A percentile compares a stretch with the other conserved stretches of the same genome.
phyloP scores from a whole-genome alignment of 371 early-diverging fungal genomes.

The Polyrhizophydium stewartii region DNA sequence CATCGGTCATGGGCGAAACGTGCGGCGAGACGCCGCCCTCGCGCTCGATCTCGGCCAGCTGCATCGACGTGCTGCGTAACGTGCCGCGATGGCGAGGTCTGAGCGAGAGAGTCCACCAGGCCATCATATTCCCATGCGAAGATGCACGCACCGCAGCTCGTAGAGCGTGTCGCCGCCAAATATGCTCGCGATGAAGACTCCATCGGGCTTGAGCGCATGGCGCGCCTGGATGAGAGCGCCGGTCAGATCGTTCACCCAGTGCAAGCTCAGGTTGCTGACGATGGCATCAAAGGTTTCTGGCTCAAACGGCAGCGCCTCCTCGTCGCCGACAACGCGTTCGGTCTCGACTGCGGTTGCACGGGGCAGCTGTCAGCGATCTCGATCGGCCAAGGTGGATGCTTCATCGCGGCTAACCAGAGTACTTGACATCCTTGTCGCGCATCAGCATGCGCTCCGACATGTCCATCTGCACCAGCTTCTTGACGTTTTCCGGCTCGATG shows the following conservation, averaged over 20 bases:
- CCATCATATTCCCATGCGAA: not conserved
- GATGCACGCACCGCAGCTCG: constrained; percentile 57
- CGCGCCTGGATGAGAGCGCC: constrained; percentile 81
- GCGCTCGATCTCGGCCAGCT: constrained; percentile 87
- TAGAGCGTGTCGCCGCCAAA: constrained; percentile 93
- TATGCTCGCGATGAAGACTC: constrained; percentile 88
- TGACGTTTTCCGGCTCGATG: constrained; percentile 71
- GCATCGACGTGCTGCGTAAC: constrained; percentile 77
- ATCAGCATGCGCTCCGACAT: constrained; percentile 68
- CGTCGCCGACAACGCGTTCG: constrained; percentile 76
- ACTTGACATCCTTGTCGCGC: constrained; percentile 50
- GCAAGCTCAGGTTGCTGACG: constrained; percentile 79
- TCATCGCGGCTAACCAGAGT: constrained; percentile 44
- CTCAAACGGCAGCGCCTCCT: constrained; percentile 75
- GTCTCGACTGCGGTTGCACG: constrained; percentile 63
- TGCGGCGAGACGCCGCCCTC: constrained; percentile 89
- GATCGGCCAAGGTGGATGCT: not conserved
- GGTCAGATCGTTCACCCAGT: constrained; percentile 96
- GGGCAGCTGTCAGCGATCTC: too few species aligned
- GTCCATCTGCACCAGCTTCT: constrained; percentile 83
- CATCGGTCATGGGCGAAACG: constrained; percentile 88
- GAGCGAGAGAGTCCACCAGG: not conserved
- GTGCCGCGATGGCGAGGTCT: not conserved
- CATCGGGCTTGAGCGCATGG: constrained; percentile 80
- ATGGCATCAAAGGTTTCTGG: constrained; percentile 82